Conservation (phyloP, 2,329 filamentous ascomycete genomes). For the Colletotrichum melonis region DNA sequence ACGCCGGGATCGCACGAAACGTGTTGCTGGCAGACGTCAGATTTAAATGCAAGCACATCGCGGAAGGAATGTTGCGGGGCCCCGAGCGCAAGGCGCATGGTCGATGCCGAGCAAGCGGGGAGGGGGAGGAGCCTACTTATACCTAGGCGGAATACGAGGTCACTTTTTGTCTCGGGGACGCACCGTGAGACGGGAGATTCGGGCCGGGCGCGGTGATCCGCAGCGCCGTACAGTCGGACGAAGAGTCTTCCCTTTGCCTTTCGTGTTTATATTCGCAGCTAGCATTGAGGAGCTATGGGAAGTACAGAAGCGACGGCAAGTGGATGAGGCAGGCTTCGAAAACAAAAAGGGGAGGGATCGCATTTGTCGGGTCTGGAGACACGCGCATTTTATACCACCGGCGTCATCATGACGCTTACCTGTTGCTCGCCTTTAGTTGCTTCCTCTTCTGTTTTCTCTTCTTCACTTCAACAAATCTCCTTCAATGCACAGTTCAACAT, state of each 20-base stretch:
- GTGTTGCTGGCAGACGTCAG: neutral
- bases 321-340: neutral
- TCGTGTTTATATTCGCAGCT: neutral
- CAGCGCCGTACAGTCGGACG: too few species aligned
- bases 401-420: neutral
- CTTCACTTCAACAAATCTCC: too few species aligned
- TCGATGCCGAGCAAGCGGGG: neutral
- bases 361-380: neutral
- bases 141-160: neutral
- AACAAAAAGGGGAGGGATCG: neutral
- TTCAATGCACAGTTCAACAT: neutral
- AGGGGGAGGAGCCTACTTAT: too few species aligned
- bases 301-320: neutral
- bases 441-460: neutral
- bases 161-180: neutral
- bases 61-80: neutral
- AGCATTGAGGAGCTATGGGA: neutral
- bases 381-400: neutral
- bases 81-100: neutral
- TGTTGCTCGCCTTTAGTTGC: neutral
- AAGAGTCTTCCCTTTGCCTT: too few species aligned
- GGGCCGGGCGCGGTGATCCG: neutral
- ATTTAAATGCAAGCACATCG: neutral
- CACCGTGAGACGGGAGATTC: neutral
- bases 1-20: neutral